phyloP scores from a whole-genome alignment of 768 basidiomycete genomes.

The Xerocomellus dryophilus region DNA sequence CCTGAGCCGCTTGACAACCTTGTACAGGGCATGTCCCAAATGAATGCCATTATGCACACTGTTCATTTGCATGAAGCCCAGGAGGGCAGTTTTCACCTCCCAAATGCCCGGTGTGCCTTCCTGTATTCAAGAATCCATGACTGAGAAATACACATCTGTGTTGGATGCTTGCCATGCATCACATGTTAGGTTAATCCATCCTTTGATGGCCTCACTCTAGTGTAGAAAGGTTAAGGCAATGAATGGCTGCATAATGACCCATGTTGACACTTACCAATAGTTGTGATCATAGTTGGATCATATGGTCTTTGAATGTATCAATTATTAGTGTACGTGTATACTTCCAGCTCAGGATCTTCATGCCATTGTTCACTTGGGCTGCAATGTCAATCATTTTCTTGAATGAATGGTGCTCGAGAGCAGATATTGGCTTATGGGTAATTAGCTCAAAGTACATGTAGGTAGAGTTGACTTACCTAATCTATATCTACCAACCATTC shows the following conservation, averaged over 20 bases:
- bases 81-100: slow-evolving; percentile 18
- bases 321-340: neutral
- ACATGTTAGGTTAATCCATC: slow-evolving; percentile 1
- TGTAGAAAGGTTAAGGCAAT: no score
- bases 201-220: neutral
- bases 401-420: neutral
- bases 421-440: neutral
- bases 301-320: neutral
- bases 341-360: neutral
- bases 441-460: neutral
- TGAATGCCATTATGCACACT: slow-evolving; percentile 36
- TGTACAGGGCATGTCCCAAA: slow-evolving; percentile 39
- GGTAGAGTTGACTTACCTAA: neutral
- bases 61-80: slow-evolving; percentile 40
- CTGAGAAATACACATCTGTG: neutral
- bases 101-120: neutral
- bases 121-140: neutral
- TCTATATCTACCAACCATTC: neutral
- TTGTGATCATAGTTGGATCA: neutral
- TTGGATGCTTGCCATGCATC: slow-evolving; percentile 8
- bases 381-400: neutral
- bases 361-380: neutral
- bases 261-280: neutral
- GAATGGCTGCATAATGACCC: no score
- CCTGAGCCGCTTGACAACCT: slow-evolving; percentile 26